Conservation (phyloP, 2,329 filamentous ascomycete genomes). For the Penicillium sp. region DNA sequence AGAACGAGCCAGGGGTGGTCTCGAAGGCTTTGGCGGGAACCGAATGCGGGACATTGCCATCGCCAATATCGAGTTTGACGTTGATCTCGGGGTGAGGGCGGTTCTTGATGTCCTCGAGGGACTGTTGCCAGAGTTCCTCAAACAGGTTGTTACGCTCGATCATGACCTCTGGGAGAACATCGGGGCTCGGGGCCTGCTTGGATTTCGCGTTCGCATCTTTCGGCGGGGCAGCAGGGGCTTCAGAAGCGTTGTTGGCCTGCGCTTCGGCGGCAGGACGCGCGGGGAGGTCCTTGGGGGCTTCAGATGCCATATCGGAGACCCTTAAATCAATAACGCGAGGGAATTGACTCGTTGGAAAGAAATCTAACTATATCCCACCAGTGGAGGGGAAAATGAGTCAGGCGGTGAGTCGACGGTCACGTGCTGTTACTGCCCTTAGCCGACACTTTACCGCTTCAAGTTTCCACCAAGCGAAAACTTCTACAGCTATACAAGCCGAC, state of each 20-base stretch:
- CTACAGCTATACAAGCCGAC: constrained; percentile 27
- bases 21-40: constrained; percentile 77
- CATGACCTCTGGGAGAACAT: constrained; percentile 70
- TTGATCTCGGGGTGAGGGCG: constrained; percentile 49
- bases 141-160: constrained; percentile 83
- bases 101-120: constrained; percentile 71
- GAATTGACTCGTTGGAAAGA: constrained; percentile 24
- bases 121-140: constrained; percentile 81
- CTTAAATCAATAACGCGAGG: constrained; percentile 16
- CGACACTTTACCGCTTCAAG: constrained; percentile 47
- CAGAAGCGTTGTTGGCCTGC: constrained; percentile 19
- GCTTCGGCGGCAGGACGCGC: constrained; percentile 35
- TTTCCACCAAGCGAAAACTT: constrained; percentile 47
- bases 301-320: constrained; percentile 34
- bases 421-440: constrained; percentile 36
- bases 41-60: constrained; percentile 41
- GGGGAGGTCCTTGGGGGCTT: constrained; percentile 39
- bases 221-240: constrained; percentile 34
- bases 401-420: constrained; percentile 38
- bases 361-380: constrained; percentile 11
- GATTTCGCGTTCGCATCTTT: constrained; percentile 29
- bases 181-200: constrained; percentile 28
- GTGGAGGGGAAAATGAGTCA: constrained; percentile 24
- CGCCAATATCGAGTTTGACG: constrained; percentile 49
- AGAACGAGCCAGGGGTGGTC: constrained; percentile 79